phyloP scores from a whole-genome alignment of 169 alveolate genomes.

The Plasmodium berghei region DNA sequence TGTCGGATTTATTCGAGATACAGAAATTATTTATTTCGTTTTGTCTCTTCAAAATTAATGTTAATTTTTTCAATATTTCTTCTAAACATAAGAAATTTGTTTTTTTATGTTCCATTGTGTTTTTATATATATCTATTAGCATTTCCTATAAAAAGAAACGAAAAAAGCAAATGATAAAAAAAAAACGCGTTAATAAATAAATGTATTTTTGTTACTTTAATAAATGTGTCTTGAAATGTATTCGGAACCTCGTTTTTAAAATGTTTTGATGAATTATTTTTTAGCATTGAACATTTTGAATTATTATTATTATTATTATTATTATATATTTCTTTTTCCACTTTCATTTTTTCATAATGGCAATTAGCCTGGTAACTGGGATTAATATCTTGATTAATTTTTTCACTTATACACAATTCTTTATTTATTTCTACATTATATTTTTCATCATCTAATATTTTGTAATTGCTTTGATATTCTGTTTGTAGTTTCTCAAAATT shows the following conservation, averaged over 20 bases:
- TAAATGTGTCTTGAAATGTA: background rate
- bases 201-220: conserved; percentile 22
- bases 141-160: conserved; percentile 16
- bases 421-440: background rate
- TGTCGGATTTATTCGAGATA: conserved; percentile 28
- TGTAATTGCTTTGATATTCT: background rate
- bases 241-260: background rate
- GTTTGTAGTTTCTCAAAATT: background rate
- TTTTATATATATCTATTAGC: conserved; percentile 30
- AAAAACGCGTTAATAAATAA: background rate
- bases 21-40: conserved; percentile 10
- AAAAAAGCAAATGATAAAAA: background rate
- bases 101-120: conserved; percentile 51
- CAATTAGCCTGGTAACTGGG: background rate
- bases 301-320: too few relatives aligned
- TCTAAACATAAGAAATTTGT: conserved; percentile 55
- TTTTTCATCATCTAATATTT: background rate
- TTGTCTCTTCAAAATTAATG: conserved; percentile 28
- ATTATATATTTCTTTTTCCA: too few relatives aligned
- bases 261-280: background rate
- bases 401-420: conserved; percentile 4
- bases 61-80: conserved; percentile 46
- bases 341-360: too few relatives aligned
- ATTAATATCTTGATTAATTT: background rate
- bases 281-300: too few relatives aligned